Evolutionary conservation across 2,329 filamentous ascomycete species (phyloP).

Genomic region (Nigrospora osmanthi): DNA sequence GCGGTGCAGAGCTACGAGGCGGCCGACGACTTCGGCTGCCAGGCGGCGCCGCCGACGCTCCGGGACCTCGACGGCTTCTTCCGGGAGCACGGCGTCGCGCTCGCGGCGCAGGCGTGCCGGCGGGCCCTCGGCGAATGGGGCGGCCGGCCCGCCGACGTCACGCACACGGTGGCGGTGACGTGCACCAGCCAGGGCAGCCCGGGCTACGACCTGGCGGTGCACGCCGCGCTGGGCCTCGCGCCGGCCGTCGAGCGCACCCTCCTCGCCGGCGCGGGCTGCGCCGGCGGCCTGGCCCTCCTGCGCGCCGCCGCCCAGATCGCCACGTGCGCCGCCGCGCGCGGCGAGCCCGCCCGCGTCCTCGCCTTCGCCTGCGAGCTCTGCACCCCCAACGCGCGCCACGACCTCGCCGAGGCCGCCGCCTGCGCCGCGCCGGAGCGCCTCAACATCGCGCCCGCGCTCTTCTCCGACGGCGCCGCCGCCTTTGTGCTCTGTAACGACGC

Average conservation of each 20-base stretch:
- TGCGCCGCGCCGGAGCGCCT: conserved; percentile 8
- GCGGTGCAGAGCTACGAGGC: conserved; percentile 7
- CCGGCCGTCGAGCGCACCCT: conserved; percentile 22
- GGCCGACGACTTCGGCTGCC: conserved; percentile 6
- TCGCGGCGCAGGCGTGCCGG: conserved; percentile 20
- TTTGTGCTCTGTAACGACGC: conserved; percentile 14
- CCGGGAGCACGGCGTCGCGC: conserved; percentile 17
- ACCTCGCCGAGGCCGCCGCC: conserved; percentile 9
- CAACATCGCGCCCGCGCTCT: conserved; percentile 13
- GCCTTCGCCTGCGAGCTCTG: conserved; percentile 16
- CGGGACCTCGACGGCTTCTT: conserved; percentile 18
- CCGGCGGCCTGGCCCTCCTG: conserved; percentile 24
- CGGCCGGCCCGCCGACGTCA: conserved; percentile 16
- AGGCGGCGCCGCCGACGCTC: conserved; percentile 8
- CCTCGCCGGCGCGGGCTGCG: conserved; percentile 27
- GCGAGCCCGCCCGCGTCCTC: conserved; percentile 12
- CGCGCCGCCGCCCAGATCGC: conserved; percentile 13
- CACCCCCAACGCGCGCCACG: conserved; percentile 10
- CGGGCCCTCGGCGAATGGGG: conserved; percentile 22
- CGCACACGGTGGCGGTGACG: conserved; percentile 27
- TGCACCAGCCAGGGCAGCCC: conserved; percentile 27
- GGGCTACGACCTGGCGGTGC: conserved; percentile 27
- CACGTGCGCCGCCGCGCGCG: conserved; percentile 7
- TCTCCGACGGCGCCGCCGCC: conserved; percentile 14
- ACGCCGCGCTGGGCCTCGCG: conserved; percentile 19